Percentiles rank a stretch among this genome's conserved stretches.
Conservation (phyloP, 306 rosid genomes). For the Sicyos edulis region DNA sequence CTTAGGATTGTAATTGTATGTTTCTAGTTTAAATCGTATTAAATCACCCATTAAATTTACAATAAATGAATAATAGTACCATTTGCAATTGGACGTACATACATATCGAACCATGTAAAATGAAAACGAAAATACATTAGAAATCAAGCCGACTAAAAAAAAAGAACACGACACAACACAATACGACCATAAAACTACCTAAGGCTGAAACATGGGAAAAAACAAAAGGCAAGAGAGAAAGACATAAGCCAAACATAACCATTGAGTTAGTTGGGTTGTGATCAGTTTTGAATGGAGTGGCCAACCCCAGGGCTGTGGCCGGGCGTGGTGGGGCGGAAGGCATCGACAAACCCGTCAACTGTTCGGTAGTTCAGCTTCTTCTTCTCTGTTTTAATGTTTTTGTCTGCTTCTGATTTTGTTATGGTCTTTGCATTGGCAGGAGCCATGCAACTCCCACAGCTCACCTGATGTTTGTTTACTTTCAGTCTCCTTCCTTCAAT, state of each 20-base stretch:
- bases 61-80: background rate
- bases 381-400: background rate
- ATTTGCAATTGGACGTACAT: background rate
- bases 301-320: conserved; percentile 87
- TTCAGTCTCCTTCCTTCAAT: conserved; percentile 47
- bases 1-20: too few relatives aligned
- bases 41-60: background rate
- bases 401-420: conserved; percentile 12
- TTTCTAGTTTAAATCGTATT: too few relatives aligned
- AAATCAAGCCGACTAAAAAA: background rate
- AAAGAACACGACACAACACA: background rate
- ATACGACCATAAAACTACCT: background rate
- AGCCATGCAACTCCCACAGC: background rate
- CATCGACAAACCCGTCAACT: conserved; percentile 34
- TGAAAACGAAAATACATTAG: background rate
- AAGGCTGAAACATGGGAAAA: background rate
- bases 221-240: background rate
- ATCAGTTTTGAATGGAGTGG: conserved; percentile 43
- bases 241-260: background rate
- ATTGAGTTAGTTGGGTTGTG: background rate
- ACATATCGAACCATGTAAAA: background rate
- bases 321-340: conserved; percentile 63
- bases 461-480: conserved; percentile 23
- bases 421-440: background rate
- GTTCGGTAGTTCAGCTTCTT: conserved; percentile 17